A percentile compares a stretch with the other conserved stretches of the same genome.
phyloP scores from a whole-genome alignment of 202 grass and related monocot genomes.

The Saccharum hybrid region DNA sequence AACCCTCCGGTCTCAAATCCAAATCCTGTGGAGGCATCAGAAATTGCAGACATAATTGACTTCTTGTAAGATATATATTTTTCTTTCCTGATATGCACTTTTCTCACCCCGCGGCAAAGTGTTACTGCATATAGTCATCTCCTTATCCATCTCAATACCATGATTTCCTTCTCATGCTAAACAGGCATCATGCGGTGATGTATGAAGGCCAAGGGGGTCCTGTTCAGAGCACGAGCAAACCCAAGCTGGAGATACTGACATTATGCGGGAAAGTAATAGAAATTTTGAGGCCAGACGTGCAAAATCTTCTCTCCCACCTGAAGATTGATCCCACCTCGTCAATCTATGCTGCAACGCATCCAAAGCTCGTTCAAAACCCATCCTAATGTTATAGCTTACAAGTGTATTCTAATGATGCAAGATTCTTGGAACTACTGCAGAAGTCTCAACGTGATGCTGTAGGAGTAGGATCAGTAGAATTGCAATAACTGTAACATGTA shows the following conservation, averaged over 20 bases:
- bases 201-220: slow-evolving; percentile 98
- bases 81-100: slow-evolving; percentile 18
- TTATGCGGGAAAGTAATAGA: slow-evolving; percentile 91
- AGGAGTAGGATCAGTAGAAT: slow-evolving; percentile 3
- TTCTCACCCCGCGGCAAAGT: background rate
- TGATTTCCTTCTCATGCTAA: slow-evolving; percentile 12
- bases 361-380: slow-evolving; percentile 76
- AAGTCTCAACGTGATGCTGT: slow-evolving; percentile 5
- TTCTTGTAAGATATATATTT: slow-evolving; percentile 72
- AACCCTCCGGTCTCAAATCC: slow-evolving; percentile 74
- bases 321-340: slow-evolving; percentile 78
- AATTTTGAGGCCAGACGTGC: slow-evolving; percentile 77
- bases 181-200: slow-evolving; percentile 98
- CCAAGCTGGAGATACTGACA: slow-evolving; percentile 92
- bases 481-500: slow-evolving; percentile 7
- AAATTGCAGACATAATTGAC: slow-evolving; percentile 91
- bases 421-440: background rate
- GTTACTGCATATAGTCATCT: slow-evolving; percentile 8
- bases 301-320: slow-evolving; percentile 87
- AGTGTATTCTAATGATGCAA: background rate
- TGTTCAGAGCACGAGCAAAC: slow-evolving; percentile 85
- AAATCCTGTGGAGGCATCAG: slow-evolving; percentile 78
- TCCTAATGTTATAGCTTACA: slow-evolving; percentile 27
- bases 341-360: slow-evolving; percentile 96
- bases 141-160: background rate